Base-by-base conservation (phyloP, 2,329 filamentous ascomycete genomes). In the Hypoxylon sp. region DNA sequence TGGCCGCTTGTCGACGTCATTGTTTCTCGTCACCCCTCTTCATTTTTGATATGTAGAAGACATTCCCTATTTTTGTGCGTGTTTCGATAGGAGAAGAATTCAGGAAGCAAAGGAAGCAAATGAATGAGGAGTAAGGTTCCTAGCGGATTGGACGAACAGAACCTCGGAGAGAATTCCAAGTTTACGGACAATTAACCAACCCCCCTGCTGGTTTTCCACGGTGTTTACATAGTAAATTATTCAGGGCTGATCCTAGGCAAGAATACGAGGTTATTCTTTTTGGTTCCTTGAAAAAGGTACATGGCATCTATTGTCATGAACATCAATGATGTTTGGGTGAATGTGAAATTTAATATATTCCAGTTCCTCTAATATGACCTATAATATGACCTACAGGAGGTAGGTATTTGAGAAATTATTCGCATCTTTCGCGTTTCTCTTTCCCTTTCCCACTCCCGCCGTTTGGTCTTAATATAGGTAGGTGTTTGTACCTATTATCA, bases 91-190 rank as follows among this genome's bases (percentile, higher is more conserved):
- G 28, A 7, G 28, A 30, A 30, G 5, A 30, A 6, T 30, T 7
- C 28, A 30, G 28, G 28, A 30, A 30, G 28, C 28, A 30, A 30
- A 30, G 81, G 67, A 69, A 80, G 34, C 17, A 32, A 45, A 28
- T 43, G 38, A 21, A 21, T 50, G n/a, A 57, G 38, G 53, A 41
- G 53, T 30, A 11, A 57, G 6, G 25, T 32, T 21, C 3, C n/a
- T 45, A n/a, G 28, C 28, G 28, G 28, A 9, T 30, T 30, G 28
- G 28, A 30, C 36, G 28, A 41, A 60, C 38, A 21, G 23, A 25
- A 36, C 4, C 13, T 46, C 34, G 45, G 9, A 19, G 28, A 13
- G 23, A 43, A 28, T 30, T 30, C 36, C 45, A 41, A 51, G 19
- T 38, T 51, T 43, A 14, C 10, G 43, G 34, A 36, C 34, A 11